Base-by-base conservation (phyloP, 305 asterid genomes). In the Vinca major region DNA sequence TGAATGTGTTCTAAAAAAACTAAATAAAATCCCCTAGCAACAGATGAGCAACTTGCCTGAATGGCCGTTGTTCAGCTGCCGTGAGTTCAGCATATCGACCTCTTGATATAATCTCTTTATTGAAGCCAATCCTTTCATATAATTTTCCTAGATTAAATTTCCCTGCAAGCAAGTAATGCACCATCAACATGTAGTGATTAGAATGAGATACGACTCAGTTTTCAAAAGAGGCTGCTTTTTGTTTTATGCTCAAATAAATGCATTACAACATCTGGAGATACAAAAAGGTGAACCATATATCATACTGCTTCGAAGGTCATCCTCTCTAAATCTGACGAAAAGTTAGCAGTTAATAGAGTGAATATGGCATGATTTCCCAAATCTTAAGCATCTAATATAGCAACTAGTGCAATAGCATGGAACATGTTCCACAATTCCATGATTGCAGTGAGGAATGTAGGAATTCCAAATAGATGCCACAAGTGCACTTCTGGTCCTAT, bases 61-160 rank as follows among this genome's bases (percentile, higher is more conserved):
- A 89, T 47, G 97, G 88, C 75, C 95, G 82, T 71, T 91, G 97
- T 45, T 87, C 96, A 75, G 96, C 96, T 13, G 88, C 90, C 61
- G 86, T 81, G 75, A 91, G 88, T 85, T 91, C 96, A 8, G 96
- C 95, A 79, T 75, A 91, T 73, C 78, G 81, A 66, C 97, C 97
- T 78, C 87, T 89, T 26, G 95, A 91, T 76, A 91, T 87, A 65
- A 86, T 80, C 82, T 91, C 97, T 82, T 86, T 89, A 69, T 87
- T 91, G 81, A 87, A 91, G 71, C 97, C 97, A 72, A 89, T 82
- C 75, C 53, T 91, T 74, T 91, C 96, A 73, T 91, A 91, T 66
- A 91, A 80, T 66, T 64, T 86, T 71, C 85, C 95, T 84, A 91
- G 77, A 80, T 85, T 91, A 76, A 91, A 89, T 79, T 89, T 91